Base-by-base conservation (phyloP, 2,329 filamentous ascomycete genomes). In the Decorospora gaudefroyi region DNA sequence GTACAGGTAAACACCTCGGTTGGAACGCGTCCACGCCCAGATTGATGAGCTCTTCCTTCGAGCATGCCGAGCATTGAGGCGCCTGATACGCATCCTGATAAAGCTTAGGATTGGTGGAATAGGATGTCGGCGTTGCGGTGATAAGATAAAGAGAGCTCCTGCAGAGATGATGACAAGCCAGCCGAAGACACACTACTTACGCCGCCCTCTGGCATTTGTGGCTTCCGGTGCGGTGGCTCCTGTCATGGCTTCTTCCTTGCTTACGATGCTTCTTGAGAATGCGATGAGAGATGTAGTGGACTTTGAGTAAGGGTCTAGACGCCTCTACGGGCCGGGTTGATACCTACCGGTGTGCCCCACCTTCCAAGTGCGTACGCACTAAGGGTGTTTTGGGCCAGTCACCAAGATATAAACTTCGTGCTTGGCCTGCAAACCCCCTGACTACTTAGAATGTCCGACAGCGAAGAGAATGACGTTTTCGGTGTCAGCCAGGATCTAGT, bases 401-500 rank as follows among this genome's bases (percentile, higher is more conserved):
- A 35, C 32, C 30, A 42, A 42, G 27, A n/a, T n/a, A n/a, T n/a
- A 19, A 36, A 32, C 43, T 37, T 35, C 34, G 28, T 27, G 7
- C 27, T 26, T 4, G 22, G 19, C 25, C 2, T 36, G 23, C n/a
- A 16, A 36, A 17, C 34, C n/a, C 15, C 10, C 25, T 12, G 35
- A 38, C 10, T n/a, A 7, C 17, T 28, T 11, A 18, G 27, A 36
- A 63, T 62, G 56, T 65, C 62, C 3, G 62, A 66, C 42, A 59
- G 47, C 41, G 62, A 67, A 44, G 58, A 62, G n/a, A 60, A 59
- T 47, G 53, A 61, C 31, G 47, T 67, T 5, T 70, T 74, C 38
- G 64, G 54, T 16, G 68, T 84, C 42, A 77, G 76, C 52, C 76
- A 80, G 58, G 79, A 81, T 13, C 71, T 85, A 13, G 76, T 85